phyloP scores from a whole-genome alignment of 2,329 filamentous ascomycete genomes.

The Polytolypa hystricis region DNA sequence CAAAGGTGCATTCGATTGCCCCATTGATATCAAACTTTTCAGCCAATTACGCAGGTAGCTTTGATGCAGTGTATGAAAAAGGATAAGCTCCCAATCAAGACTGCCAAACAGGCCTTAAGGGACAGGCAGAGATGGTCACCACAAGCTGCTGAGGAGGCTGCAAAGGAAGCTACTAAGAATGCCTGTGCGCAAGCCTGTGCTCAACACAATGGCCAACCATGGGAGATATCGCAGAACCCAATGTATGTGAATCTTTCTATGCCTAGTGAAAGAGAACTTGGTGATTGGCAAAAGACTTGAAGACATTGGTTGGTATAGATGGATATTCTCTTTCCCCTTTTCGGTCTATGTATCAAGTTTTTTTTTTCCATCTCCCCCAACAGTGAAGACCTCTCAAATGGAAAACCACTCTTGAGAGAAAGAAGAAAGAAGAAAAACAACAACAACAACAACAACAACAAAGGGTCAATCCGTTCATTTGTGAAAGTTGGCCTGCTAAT shows the following conservation, averaged over 20 bases:
- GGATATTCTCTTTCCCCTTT: too few relatives aligned
- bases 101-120: conserved; percentile 42
- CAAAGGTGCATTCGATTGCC: conserved; percentile 60
- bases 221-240: conserved; percentile 17
- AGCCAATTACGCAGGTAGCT: conserved; percentile 39
- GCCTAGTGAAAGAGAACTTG: conserved; percentile 16
- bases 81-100: conserved; percentile 50
- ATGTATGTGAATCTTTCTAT: conserved; percentile 28
- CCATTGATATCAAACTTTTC: conserved; percentile 56
- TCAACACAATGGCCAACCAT: conserved; percentile 17
- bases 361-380: too few relatives aligned
- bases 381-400: too few relatives aligned
- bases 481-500: too few relatives aligned
- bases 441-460: too few relatives aligned
- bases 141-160: conserved; percentile 36
- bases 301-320: conserved; percentile 55
- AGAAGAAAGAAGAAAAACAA: too few relatives aligned
- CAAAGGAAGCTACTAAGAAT: conserved; percentile 33
- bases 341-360: too few relatives aligned
- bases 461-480: too few relatives aligned
- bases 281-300: conserved; percentile 41
- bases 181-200: conserved; percentile 11
- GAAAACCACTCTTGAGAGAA: too few relatives aligned
- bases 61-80: conserved; percentile 53
- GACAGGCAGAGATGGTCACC: conserved; percentile 41